These are phyloP conservation scores for Gracilariopsis chorda DNA, from an alignment of 23 red algal genomes.

Conservation along the genomic window DNA sequence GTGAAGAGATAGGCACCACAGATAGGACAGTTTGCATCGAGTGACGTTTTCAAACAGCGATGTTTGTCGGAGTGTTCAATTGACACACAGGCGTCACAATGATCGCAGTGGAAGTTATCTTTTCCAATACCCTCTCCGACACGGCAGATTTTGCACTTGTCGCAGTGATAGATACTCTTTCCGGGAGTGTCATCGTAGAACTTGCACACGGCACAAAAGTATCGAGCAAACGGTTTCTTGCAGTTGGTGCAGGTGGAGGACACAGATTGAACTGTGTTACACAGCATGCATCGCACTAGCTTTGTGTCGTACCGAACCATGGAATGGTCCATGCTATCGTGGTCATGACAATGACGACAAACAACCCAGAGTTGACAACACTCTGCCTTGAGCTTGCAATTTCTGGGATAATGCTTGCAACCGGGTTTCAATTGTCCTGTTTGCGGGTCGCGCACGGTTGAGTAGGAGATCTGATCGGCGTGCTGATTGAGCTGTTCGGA, in stretches of 20 bases:
- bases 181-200: slow-evolving; percentile 80
- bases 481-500: not conserved
- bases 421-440: slow-evolving; percentile 56
- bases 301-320: slow-evolving; percentile 86
- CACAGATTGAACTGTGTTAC: slow-evolving; percentile 64
- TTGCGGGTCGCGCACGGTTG: slow-evolving; percentile 17
- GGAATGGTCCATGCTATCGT: slow-evolving; percentile 56
- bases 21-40: slow-evolving; percentile 94
- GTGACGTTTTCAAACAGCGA: slow-evolving; percentile 80
- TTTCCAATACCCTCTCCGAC: slow-evolving; percentile 91
- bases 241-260: slow-evolving; percentile 60
- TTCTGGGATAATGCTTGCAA: slow-evolving; percentile 88
- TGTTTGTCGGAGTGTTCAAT: slow-evolving; percentile 66
- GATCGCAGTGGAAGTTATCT: slow-evolving; percentile 96
- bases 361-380: slow-evolving; percentile 85
- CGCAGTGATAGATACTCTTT: slow-evolving; percentile 96
- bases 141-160: slow-evolving; percentile 95
- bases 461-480: not conserved
- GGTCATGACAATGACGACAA: slow-evolving; percentile 95
- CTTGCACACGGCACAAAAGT: slow-evolving; percentile 89
- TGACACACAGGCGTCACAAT: slow-evolving; percentile 88
- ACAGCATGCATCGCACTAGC: slow-evolving; percentile 84
- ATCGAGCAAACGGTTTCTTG: slow-evolving; percentile 66
- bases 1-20: slow-evolving; percentile 88
- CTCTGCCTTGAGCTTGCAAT: slow-evolving; percentile 69